These are phyloP conservation scores for Pleurozium schreberi DNA, from an alignment of 225 moss, liverwort and hornwort species.

Conservation along the genomic window DNA sequence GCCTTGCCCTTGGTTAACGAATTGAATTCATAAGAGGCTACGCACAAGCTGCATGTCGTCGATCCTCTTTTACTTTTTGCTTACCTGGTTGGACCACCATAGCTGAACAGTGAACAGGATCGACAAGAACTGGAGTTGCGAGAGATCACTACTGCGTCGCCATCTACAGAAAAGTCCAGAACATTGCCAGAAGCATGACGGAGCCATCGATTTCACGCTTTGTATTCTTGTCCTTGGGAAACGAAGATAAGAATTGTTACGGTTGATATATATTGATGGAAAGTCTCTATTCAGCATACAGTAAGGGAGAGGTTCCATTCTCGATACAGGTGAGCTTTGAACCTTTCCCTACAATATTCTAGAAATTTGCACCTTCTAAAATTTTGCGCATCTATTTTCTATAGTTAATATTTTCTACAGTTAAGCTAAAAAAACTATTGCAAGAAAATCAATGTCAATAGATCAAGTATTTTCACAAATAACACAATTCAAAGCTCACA, in stretches of 20 bases:
- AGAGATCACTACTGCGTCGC: not conserved
- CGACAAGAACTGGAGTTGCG: not conserved
- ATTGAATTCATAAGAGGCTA: not conserved
- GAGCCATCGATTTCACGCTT: not conserved
- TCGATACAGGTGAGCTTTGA: not conserved
- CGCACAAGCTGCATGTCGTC: not conserved
- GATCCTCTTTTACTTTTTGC: not conserved
- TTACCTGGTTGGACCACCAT: slow-evolving; percentile 12
- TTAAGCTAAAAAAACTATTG: not conserved
- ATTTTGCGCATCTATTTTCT: not conserved
- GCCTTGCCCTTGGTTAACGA: not conserved
- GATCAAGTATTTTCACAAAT: not conserved
- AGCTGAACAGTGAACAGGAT: not conserved
- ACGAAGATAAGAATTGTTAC: not conserved
- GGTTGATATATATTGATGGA: not conserved
- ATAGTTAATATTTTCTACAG: too few relatives aligned
- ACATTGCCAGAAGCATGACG: not conserved
- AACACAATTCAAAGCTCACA: not conserved
- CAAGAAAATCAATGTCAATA: not conserved
- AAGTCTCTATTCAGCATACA: not conserved
- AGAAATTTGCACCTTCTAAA: not conserved
- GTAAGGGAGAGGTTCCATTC: not conserved
- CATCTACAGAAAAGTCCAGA: not conserved
- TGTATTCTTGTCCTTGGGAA: not conserved
- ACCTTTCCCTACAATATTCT: not conserved